Base-by-base conservation (phyloP, 345 rosid genomes). In the Erysimum cheiranthoides region DNA sequence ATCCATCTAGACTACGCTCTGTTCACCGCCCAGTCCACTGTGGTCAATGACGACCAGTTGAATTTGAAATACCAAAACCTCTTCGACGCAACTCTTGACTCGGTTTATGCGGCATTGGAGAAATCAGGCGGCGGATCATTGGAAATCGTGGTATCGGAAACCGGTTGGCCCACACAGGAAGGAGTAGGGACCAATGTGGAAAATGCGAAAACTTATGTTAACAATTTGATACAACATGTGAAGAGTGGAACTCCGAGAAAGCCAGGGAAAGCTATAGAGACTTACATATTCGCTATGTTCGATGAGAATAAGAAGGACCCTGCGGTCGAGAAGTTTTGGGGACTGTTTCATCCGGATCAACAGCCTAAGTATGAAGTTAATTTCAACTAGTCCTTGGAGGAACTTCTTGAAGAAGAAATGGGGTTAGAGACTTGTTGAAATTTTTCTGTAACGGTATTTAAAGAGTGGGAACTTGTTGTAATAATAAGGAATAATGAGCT, bases 1-100 rank as follows among this genome's bases (percentile, higher is more conserved):
- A 83, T 84, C 3, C 3, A 0, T n/a, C 76, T 85, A 14, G 83
- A 80, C n/a, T 87, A 59, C 11, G 86, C 88, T 11, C 67, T 86
- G 0, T 83, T 88, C 75, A 80, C 61, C 2, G 16, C 73, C 1
- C 78, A 17, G 6, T 17, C 73, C 0, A 16, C 52, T 9, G 74
- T 61, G 1, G 70, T 82, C 17, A 10, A 10, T 1, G 83, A 84
- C 17, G 28, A 35, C 0, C 67, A 27, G 5, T 38, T n/a, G n/a
- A n/a, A n/a, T n/a, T n/a, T n/a, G n/a, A n/a, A 60, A 8, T 82
- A 79, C 65, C 17, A 16, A 1, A 79, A 79, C 75, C 78, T 75
- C 10, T 82, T 75, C 32, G 78, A 73, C 47, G 82, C 78, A 11
- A 54, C 4, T 1, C 66, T 73, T 0, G 82, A 78, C 59, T 31